Evolutionary conservation across 352 stramenopile species (phyloP), one percentile per base, ranked within the genome.

Genomic region (Phytopythium delawarense): DNA sequence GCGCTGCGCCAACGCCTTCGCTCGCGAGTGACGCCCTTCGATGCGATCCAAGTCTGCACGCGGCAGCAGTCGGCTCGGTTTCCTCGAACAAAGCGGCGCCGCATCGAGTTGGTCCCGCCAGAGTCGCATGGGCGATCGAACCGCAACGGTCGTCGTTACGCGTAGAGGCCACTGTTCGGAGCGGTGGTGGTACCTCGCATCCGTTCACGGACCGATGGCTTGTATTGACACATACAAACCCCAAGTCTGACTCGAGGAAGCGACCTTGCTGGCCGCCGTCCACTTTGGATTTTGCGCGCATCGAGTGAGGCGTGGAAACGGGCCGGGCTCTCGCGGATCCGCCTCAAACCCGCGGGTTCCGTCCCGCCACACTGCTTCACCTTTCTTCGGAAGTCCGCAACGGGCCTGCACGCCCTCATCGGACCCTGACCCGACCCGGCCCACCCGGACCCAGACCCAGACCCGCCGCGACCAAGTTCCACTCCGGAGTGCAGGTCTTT

Each of bases 271-370:
- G 40, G 40, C 20, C 5, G 4, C 16, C 40, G 7, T 20, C 74
- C 74, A 82, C 61, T 82, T 79, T 78, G 66, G 71, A 80, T 78
- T 79, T 82, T 75, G 67, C 71, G 35, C 40, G 42, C 53, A 54
- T 53, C 54, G 35, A 51, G 35, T 25, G 28, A 32, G 28, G 50
- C 9, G 5, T 58, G 18, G 4, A n/a, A 21, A 46, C 51, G 51
- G 20, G 50, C 18, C 28, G 50, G 50, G 46, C 34, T 34, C 11
- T 52, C n/a, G 2, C 7, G 18, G 7, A 28, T 28, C 18, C 18
- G 44, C 21, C 18, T 4, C 15, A 20, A 7, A 45, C 40, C 40
- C 39, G 13, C n/a, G 39, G 39, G 39, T 45, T 45, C 39, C 39
- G 25, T 30, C 25, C 3, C 3, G 25, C 25, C 25, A n/a, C 39